Base-by-base conservation (phyloP, 768 basidiomycete species). In the Agrocybe praecox region DNA sequence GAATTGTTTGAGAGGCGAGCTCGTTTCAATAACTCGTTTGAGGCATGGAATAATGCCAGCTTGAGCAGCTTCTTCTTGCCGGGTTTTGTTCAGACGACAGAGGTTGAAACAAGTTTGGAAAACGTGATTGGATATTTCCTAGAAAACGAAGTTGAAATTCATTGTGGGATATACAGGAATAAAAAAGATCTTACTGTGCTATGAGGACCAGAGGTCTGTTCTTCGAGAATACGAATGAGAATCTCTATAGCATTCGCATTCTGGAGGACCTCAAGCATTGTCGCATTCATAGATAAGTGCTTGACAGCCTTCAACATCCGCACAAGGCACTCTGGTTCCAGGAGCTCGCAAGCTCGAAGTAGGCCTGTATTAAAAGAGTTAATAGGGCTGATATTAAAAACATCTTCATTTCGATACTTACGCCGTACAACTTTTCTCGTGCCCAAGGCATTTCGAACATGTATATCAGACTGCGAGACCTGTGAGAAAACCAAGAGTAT, bases 101-200 rank as follows among this genome's bases (percentile, higher is more conserved):
- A 99, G 87, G 63, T 96, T 96, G 78, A 93, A 98, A 66, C 96
- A 94, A 2, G 95, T 94, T 73, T 97, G 96, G 81, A 98, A 95
- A 57, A 97, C 87, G 65, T 98, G 94, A 61, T 98, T 98, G 49
- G 93, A 89, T 72, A 98, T 91, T 83, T 99, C 96, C 94, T 98
- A 67, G 50, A 33, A 22, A 32, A 33, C 4, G 32, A 46, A 47
- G 23, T 22, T 53, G 22, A 67, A 53, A 34, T 50, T 46, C 36
- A 18, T 7, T 22, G 9, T 19, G 1, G 15, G 29, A 19, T 6
- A 26, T 54, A 21, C 26, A 29, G n/a, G 53, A 22, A 49, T 19
- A n/a, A 40, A 22, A 40, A 21, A 24, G 60, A 18, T 76, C 88
- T 52, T 66, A 94, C 96, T 11, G 94, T 89, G 67, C 85, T 88